Evolutionary conservation across 805 yeast genomes (phyloP).

Genomic region (Sugiyamaella lignohabitans): DNA sequence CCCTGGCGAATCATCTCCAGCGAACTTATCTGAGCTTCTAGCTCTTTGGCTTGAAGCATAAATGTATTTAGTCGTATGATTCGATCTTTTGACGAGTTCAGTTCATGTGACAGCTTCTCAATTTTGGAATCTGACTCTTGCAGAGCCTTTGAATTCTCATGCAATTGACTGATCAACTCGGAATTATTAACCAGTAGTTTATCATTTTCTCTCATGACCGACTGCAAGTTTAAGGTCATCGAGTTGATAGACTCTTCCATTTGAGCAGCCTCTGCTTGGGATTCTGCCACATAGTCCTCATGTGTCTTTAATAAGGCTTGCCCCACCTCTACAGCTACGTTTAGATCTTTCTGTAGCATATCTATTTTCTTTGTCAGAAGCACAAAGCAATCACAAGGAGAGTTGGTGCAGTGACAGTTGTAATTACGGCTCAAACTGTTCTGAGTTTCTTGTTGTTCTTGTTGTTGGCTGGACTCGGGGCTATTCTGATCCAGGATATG

Average conservation of each 20-base stretch:
- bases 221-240: conserved; percentile 9
- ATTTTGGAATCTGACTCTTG: conserved; percentile 13
- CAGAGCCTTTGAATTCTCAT: conserved; percentile 10
- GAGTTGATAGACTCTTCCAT: conserved; percentile 13
- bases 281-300: conserved; percentile 8
- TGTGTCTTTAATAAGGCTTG: conserved; percentile 17
- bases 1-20: conserved; percentile 15
- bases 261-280: conserved; percentile 6
- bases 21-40: conserved; percentile 16
- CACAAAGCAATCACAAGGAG: conserved; percentile 13
- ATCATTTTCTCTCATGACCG: conserved; percentile 9
- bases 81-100: conserved; percentile 11
- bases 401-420: no score
- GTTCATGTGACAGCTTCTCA: conserved; percentile 9
- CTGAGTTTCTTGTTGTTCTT: no score
- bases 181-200: conserved; percentile 11
- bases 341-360: conserved; percentile 15
- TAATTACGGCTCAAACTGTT: no score
- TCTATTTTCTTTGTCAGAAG: conserved; percentile 9
- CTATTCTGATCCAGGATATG: no score
- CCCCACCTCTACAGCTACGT: conserved; percentile 20
- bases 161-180: conserved; percentile 14
- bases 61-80: conserved; percentile 13
- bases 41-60: conserved; percentile 12
- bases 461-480: no score